Conservation (phyloP, 768 basidiomycete genomes). For the Paxillus involutus region DNA sequence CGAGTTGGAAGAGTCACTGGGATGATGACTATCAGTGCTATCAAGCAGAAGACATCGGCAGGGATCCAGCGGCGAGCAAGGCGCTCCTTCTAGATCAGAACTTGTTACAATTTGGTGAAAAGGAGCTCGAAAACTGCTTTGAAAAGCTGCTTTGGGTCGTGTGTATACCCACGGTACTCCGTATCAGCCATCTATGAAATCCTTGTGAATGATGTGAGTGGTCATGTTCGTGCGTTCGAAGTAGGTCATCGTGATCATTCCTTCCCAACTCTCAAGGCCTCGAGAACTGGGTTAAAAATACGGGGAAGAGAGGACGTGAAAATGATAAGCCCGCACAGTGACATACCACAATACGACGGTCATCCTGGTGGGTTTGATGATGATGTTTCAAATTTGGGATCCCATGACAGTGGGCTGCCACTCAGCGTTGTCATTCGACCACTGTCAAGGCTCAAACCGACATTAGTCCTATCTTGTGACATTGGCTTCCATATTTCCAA, state of each 20-base stretch:
- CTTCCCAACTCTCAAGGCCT: not conserved
- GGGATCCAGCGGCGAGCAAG: not conserved
- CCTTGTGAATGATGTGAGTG: slow-evolving; percentile 7
- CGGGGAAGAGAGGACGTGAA: not conserved
- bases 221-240: not conserved
- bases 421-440: not conserved
- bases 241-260: not conserved
- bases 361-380: not conserved
- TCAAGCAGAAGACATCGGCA: not conserved
- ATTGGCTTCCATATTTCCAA: not conserved
- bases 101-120: slow-evolving; percentile 27
- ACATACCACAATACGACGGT: not conserved
- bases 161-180: slow-evolving; percentile 22
- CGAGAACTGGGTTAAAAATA: not conserved
- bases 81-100: slow-evolving; percentile 20
- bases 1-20: not conserved
- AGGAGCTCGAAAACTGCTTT: slow-evolving; percentile 19
- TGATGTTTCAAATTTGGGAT: not conserved
- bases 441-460: not conserved
- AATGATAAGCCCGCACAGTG: not conserved
- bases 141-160: not conserved
- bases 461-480: not conserved
- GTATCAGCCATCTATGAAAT: slow-evolving; percentile 26
- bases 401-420: not conserved
- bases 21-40: not conserved